phyloP scores from a whole-genome alignment of 2,329 filamentous ascomycete genomes.

The Botrytis medusae region DNA sequence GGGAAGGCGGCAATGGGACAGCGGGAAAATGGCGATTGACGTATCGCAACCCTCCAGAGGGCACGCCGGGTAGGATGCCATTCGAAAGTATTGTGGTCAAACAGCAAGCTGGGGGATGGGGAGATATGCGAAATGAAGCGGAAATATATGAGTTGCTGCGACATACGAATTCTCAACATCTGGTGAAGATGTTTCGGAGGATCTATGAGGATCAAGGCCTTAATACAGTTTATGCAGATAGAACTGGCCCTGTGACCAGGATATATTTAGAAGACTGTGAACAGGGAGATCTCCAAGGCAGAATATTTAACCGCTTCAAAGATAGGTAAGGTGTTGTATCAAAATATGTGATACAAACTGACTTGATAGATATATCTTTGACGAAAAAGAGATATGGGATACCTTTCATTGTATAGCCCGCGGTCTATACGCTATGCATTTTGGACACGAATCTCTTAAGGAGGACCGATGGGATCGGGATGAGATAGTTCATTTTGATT shows the following conservation, averaged over 20 bases:
- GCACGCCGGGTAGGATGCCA: neutral
- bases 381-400: constrained; percentile 7
- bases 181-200: constrained; percentile 15
- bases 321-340: neutral
- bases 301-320: neutral
- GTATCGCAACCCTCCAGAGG: neutral
- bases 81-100: neutral
- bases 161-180: neutral
- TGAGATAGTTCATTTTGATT: constrained; percentile 17
- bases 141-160: neutral
- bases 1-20: neutral
- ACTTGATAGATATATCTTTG: neutral
- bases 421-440: constrained; percentile 7
- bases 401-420: constrained; percentile 8
- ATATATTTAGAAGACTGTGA: constrained; percentile 2
- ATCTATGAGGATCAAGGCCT: neutral
- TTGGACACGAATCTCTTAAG: neutral
- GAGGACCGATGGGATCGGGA: constrained; percentile 11
- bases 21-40: neutral
- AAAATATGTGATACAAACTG: neutral
- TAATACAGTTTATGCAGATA: neutral
- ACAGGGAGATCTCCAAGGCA: neutral
- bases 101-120: neutral
- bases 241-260: neutral
- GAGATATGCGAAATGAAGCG: neutral